Evolutionary conservation across 164 flowering plant species (phyloP).

Genomic region (Platanus orientalis): DNA sequence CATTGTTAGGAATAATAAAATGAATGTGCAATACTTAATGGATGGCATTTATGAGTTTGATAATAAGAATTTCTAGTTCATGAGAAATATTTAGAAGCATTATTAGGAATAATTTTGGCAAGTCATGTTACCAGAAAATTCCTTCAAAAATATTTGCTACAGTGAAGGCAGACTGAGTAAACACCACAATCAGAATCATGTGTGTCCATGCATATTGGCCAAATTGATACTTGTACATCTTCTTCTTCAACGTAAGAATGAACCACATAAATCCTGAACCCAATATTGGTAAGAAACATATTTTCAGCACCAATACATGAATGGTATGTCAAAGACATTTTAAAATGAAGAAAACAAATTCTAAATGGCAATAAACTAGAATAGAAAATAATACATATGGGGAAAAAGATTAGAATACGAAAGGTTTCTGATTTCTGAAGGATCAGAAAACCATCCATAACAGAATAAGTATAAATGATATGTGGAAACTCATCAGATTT

Average conservation of each 20-base stretch:
- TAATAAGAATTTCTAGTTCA: neutral
- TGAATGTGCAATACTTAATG: too few relatives aligned
- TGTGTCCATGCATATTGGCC: slow-evolving; percentile 99
- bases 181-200: slow-evolving; percentile 94
- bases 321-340: too few relatives aligned
- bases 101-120: neutral
- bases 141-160: slow-evolving; percentile 97
- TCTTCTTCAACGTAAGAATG: slow-evolving; percentile 90
- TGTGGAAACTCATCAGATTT: neutral
- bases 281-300: slow-evolving; percentile 1
- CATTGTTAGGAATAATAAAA: neutral
- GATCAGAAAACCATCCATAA: neutral
- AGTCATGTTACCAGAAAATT: slow-evolving; percentile 73
- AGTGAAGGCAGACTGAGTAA: slow-evolving; percentile 84
- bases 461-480: neutral
- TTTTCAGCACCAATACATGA: neutral
- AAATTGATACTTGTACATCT: slow-evolving; percentile 99
- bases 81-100: neutral
- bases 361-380: neutral
- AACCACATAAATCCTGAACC: slow-evolving; percentile 91
- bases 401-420: neutral
- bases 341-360: too few relatives aligned
- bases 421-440: neutral
- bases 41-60: neutral
- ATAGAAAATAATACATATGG: neutral